phyloP scores from a whole-genome alignment of 768 basidiomycete species.

The Imleria badia region DNA sequence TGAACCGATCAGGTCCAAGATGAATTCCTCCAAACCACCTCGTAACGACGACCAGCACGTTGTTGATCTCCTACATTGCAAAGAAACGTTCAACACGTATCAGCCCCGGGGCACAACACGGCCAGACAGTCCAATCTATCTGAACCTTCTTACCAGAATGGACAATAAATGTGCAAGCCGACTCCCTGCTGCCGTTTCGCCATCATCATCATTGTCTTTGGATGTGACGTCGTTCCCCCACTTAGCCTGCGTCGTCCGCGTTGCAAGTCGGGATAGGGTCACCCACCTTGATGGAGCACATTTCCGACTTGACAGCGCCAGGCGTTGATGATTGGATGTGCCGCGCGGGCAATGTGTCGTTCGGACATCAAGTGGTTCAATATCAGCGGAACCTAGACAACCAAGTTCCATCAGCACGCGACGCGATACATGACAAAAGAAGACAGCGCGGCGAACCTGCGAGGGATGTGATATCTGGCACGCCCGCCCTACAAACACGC shows the following conservation, averaged over 20 bases:
- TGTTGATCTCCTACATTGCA: slow-evolving; percentile 60
- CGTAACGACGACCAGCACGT: slow-evolving; percentile 90
- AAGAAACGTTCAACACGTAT: not conserved
- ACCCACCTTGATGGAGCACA: slow-evolving; percentile 71
- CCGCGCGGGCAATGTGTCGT: slow-evolving; percentile 67
- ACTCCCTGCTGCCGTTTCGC: slow-evolving; percentile 90
- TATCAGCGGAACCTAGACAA: slow-evolving; percentile 62
- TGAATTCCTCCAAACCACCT: slow-evolving; percentile 93
- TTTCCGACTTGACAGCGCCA: slow-evolving; percentile 73
- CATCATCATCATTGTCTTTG: slow-evolving; percentile 91
- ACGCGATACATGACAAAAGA: not conserved
- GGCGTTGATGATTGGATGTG: slow-evolving; percentile 79
- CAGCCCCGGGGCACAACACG: not conserved
- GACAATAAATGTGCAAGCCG: slow-evolving; percentile 89
- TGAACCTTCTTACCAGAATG: slow-evolving; percentile 60
- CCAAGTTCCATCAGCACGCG: not conserved
- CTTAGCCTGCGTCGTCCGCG: not conserved
- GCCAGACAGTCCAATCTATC: not conserved
- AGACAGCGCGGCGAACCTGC: slow-evolving; percentile 45
- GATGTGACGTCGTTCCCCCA: not conserved
- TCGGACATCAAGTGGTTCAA: slow-evolving; percentile 69
- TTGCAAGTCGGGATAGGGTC: not conserved
- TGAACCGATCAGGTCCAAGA: slow-evolving; percentile 84
- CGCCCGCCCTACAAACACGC: slow-evolving; percentile 82
- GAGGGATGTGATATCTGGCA: slow-evolving; percentile 76